Conservation (phyloP, 768 basidiomycete species). For the Podaxis rugospora region DNA sequence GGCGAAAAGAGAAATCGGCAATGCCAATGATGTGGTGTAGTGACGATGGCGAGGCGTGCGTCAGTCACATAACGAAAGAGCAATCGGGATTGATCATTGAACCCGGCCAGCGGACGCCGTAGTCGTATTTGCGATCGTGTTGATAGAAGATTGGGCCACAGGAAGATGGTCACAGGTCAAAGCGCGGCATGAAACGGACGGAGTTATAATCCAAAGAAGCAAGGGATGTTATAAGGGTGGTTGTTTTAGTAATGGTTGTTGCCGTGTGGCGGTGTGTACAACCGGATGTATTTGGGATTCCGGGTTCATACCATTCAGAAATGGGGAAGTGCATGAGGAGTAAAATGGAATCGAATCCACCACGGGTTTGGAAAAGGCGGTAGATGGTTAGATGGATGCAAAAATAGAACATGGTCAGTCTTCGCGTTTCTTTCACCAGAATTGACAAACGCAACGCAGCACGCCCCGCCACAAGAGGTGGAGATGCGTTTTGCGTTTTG, state of each 20-base stretch:
- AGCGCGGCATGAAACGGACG: neutral
- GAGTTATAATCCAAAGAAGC: constrained; percentile 2
- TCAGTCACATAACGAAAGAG: neutral
- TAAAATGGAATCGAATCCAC: neutral
- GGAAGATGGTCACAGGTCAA: neutral
- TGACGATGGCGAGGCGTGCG: neutral
- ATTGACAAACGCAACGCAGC: neutral
- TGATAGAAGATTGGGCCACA: neutral
- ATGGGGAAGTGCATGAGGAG: neutral
- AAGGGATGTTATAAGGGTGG: neutral
- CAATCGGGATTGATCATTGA: neutral
- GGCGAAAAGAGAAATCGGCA: neutral
- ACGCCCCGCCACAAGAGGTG: neutral
- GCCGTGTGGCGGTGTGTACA: neutral
- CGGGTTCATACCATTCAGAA: neutral
- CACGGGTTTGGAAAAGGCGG: neutral
- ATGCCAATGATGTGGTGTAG: neutral
- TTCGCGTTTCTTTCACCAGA: neutral
- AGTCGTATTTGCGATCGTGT: neutral
- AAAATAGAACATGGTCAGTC: constrained; percentile 2
- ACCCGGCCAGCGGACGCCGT: neutral
- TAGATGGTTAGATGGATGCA: neutral
- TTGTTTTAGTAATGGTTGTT: neutral
- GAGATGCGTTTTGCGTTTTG: neutral
- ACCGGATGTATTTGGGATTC: neutral